Evolutionary conservation across 2,329 filamentous ascomycete species (phyloP), one percentile per base, ranked within the genome.

Genomic region (Colletotrichum scovillei): DNA sequence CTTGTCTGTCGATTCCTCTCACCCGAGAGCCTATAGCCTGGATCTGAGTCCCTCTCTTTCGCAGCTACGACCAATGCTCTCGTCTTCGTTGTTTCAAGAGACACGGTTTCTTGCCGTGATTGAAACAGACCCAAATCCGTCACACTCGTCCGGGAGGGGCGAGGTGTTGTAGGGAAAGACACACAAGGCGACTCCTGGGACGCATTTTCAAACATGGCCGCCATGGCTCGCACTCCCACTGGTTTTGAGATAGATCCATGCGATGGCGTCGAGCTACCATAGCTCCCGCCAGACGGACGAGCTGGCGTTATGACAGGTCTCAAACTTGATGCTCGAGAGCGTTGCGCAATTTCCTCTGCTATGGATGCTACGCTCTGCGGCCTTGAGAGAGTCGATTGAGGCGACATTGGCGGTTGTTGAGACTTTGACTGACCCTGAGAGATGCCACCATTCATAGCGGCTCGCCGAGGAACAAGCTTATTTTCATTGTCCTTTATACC

Each of bases 131-230:
- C 26, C 63, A 52, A 72, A 7, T 68, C 67, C 26, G 26, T 42
- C 57, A 66, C 56, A 32, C 57, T 71, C 14, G 46, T 8, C 32
- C 56, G 66, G 22, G 66, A 58, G 11, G 55, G 49, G 32, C 55
- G 58, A 30, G 58, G 26, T 1, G 49, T 22, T 35, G 56, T 63
- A 24, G 75, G 49, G 26, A 76, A 70, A 30, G 75, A 68, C 7
- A 76, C 32, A 63, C 72, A 67, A 5, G 75, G 76, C 0, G 79
- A 77, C 32, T 78, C 74, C 62, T 76, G 80, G 14, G 76, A 76
- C 6, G 79, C 80, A 53, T 76, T 83, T 74, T 90, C 86, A 77
- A 89, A 89, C 77, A 85, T 83, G 46, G 88, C 88, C 4, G 88
- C 84, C 82, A 90, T 88, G 2, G 86, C 86, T 75, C 81, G 87